Evolutionary conservation across 2,329 filamentous ascomycete genomes (phyloP).

Genomic region (Ophiostoma novo-ulmi): DNA sequence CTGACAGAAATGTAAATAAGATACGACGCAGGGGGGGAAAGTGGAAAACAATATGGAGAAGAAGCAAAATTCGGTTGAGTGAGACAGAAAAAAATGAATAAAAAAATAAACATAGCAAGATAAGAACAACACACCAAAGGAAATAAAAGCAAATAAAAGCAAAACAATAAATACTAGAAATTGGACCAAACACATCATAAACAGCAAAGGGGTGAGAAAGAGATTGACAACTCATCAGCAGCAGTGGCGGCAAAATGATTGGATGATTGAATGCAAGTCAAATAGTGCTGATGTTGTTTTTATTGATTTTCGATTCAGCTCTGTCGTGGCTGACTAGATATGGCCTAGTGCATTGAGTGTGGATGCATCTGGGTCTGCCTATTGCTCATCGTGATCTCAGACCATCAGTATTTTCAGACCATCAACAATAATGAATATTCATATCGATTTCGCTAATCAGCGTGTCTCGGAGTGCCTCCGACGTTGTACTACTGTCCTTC

Average conservation of each 20-base stretch:
- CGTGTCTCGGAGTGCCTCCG: background rate
- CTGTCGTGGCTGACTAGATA: background rate
- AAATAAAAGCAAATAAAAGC: background rate
- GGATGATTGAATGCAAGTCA: conserved; percentile 3
- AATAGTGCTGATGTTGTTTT: background rate
- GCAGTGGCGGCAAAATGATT: conserved; percentile 9
- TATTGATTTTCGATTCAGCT: conserved; percentile 22
- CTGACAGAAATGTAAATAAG: background rate
- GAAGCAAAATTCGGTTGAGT: background rate
- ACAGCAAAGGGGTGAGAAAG: background rate
- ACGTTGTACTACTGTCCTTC: background rate
- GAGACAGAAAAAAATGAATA: background rate
- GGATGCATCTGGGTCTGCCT: background rate
- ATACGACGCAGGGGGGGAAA: background rate
- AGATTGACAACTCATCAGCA: background rate
- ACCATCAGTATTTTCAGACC: background rate
- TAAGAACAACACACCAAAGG: background rate
- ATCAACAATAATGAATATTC: too few species aligned
- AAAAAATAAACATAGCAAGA: background rate
- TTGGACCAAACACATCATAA: background rate
- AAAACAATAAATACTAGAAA: background rate
- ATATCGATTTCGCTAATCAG: background rate
- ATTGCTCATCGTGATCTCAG: background rate
- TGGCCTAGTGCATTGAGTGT: conserved; percentile 5
- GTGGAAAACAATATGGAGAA: background rate